Evolutionary conservation across 805 yeast genomes (phyloP), one percentile per base, ranked within the genome.

Genomic region (Jamesozyma gamospora): DNA sequence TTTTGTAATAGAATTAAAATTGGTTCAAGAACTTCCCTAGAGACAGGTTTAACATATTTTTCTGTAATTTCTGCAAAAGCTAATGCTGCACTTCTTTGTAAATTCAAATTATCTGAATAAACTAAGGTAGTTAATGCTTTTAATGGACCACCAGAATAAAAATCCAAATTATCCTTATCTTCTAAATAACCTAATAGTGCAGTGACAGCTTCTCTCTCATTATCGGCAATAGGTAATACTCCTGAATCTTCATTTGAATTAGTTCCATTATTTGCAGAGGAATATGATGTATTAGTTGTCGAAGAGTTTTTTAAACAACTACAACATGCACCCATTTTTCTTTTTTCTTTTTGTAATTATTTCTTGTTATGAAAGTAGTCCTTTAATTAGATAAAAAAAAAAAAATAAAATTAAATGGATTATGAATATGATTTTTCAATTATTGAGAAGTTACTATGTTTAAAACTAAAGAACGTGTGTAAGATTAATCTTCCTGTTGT

Each of bases 51-150:
- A 29, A 87, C 94, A 56, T 87, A 94, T 60, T 92, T 92, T 58
- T 92, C 98, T 29, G 98, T 92, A 41, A 92, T 90, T 62, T 92
- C 98, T 13, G 97, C 97, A 70, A 92, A 92, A 6, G 98, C 97
- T 47, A 92, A 71, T 6, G 98, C 97, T 3, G 98, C 98, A 58
- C 94, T 82, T 58, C 97, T 77, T 64, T 90, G 97, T 41, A 92
- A 71, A 61, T 92, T 96, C 46, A 90, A 75, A 57, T 92, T 92
- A 51, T 92, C 96, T 2, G 96, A 85, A 59, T 90, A 85, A 2
- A 92, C 98, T 51, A 92, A 71, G 0, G 96, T 90, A 43, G 90
- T 81, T 46, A 92, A 71, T 2, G 97, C 96, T 47, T 83, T 74
- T 37, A 92, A 68, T 1, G 94, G 94, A 2, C 70, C 71, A 31